Evolutionary conservation across 495 filamentous ascomycete species (phyloP), one percentile per base, ranked within the genome.

Genomic region (Cryomyces antarcticus): DNA sequence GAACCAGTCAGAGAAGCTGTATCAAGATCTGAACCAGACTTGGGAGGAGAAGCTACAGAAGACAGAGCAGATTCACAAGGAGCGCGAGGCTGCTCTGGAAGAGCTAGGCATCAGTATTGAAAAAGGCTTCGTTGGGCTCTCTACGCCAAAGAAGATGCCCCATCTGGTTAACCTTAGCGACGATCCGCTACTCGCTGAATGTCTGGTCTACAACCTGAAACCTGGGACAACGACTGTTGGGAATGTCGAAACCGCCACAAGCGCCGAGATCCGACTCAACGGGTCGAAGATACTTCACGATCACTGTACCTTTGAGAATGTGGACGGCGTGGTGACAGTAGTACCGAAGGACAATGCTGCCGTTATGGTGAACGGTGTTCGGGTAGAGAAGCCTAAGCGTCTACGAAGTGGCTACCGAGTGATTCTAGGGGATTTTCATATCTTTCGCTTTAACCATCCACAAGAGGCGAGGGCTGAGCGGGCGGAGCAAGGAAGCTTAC

Each of bases 71-170:
- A 95, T 99, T 44, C 92, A 96, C 66, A 95, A 93, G 53, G 89
- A 99, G 56, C 81, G 89, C 41, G 89, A 99, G 62, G 72, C 82
- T 31, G 92, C 89, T 7, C 64, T 99, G 30, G 89, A 99, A 62
- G 89, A 99, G 57, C 69, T 99, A 28, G 89, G 89, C 43, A 95
- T 99, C 59, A 93, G 85, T 57, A 99, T 99, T 49, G 89, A 96
- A 56, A 99, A 96, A 57, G 89, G 92, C 10, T 95, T 93, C 56
- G 77, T 99, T 43, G 89, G 89, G 29, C 63, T 99, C 37, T 87
- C 84, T 36, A 96, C 88, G 7, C 89, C 89, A 1, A 99, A 95
- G 63, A 93, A 89, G 62, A 96, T 95, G 81, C 89, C 89, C 5
- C 89, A 99, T 72, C 66, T 99, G 57, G 89, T 99, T 62, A 99